Conservation (phyloP, 2,329 filamentous ascomycete genomes). For the Massarina eburnea region DNA sequence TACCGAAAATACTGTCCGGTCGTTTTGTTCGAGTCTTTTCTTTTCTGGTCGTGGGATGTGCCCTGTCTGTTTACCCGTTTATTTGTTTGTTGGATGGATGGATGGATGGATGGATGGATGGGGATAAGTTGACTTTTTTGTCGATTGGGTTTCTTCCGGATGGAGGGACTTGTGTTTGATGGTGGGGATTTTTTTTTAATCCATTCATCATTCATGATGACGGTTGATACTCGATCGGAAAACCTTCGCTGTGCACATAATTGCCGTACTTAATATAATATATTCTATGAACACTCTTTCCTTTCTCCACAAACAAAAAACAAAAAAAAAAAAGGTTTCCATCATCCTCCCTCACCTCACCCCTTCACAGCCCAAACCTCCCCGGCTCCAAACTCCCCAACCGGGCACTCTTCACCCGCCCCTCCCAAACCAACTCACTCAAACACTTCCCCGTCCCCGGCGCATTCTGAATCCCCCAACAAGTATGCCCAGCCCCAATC, state of each 20-base stretch:
- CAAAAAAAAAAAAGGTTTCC: no score
- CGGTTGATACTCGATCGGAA: conserved; percentile 1
- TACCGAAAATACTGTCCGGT: not conserved
- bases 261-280: conserved; percentile 23
- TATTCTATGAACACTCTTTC: no score
- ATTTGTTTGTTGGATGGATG: no score
- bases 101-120: no score
- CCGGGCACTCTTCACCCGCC: conserved; percentile 45
- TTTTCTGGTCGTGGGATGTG: not conserved
- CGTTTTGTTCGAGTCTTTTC: not conserved
- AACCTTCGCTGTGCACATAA: conserved; percentile 27
- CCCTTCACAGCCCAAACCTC: conserved; percentile 16
- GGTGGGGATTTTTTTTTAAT: conserved; percentile 1
- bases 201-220: conserved; percentile 17
- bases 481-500: conserved; percentile 88
- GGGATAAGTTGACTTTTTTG: no score
- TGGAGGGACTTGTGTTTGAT: no score
- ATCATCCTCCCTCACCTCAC: conserved; percentile 13
- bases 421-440: conserved; percentile 51
- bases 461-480: conserved; percentile 97
- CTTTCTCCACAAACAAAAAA: no score
- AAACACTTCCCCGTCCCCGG: conserved; percentile 68
- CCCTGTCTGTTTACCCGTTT: no score
- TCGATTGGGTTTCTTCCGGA: no score
- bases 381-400: conserved; percentile 46